These are phyloP conservation scores for Hyphopichia wangnamkhiaoensis DNA, from an alignment of 1,139 yeast species.

Conservation along the genomic window DNA sequence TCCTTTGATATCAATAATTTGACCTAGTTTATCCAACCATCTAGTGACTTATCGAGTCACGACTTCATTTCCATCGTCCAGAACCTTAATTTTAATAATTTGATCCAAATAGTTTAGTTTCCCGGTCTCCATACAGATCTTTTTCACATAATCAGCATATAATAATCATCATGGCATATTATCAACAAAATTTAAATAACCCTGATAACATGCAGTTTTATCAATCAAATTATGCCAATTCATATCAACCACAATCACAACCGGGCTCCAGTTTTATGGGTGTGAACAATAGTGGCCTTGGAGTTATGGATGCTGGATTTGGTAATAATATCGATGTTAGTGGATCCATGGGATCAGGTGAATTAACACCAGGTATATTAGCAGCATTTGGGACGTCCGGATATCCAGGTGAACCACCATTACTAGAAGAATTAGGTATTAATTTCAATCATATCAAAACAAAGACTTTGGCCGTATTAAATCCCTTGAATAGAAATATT, in stretches of 20 bases:
- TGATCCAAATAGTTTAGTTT: too few relatives aligned
- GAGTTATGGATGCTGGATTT: constrained; percentile 43
- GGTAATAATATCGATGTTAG: constrained; percentile 42
- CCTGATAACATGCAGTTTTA: constrained; percentile 49
- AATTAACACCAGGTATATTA: constrained; percentile 72
- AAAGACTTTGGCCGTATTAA: constrained; percentile 85
- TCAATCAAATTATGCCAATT: constrained; percentile 40
- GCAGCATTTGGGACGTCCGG: constrained; percentile 96
- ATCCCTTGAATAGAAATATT: constrained; percentile 63
- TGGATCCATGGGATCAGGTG: constrained; percentile 52
- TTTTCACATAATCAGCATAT: not conserved
- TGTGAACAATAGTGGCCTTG: constrained; percentile 22
- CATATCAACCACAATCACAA: constrained; percentile 26
- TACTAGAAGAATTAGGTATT: constrained; percentile 90
- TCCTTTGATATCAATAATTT: too few relatives aligned
- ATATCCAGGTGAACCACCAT: constrained; percentile 90
- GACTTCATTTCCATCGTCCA: too few relatives aligned
- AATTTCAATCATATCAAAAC: constrained; percentile 84
- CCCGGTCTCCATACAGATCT: too few relatives aligned
- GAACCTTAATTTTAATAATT: too few relatives aligned
- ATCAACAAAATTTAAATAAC: constrained; percentile 35
- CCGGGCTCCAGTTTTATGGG: constrained; percentile 12
- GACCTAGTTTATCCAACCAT: not conserved
- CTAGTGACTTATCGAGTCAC: too few relatives aligned
- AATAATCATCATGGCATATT: constrained; percentile 37